phyloP scores from a whole-genome alignment of 208 protist genomes.

The Strigomonas culicis region DNA sequence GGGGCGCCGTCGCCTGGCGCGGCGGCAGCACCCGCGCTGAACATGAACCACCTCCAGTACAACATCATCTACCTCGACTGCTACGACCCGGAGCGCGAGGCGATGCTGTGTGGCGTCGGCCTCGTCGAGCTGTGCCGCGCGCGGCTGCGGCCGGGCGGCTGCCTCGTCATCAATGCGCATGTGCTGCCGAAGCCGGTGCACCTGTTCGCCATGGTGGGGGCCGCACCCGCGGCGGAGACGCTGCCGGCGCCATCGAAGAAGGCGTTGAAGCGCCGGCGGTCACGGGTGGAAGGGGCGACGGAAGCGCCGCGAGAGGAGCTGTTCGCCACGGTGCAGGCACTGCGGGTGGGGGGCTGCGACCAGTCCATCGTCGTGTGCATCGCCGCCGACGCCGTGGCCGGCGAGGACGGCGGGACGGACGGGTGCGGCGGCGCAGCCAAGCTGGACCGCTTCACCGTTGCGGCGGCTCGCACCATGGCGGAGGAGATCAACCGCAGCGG shows the following conservation, averaged over 20 bases:
- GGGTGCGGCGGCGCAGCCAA: neutral
- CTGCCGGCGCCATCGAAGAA: neutral
- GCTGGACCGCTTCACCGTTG: constrained; percentile 12
- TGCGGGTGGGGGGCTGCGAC: constrained; percentile 54
- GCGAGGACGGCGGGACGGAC: neutral
- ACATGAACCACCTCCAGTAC: constrained; percentile 25
- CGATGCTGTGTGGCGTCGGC: constrained; percentile 58
- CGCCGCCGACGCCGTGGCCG: constrained; percentile 1
- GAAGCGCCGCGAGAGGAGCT: neutral
- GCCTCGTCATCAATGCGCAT: constrained; percentile 76
- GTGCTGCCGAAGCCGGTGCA: constrained; percentile 33
- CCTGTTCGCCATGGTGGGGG: neutral
- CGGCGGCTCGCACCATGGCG: neutral
- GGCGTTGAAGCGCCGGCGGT: too few relatives aligned
- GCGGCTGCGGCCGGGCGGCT: constrained; percentile 48
- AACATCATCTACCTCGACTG: constrained; percentile 79
- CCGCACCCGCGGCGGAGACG: neutral
- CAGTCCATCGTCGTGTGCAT: constrained; percentile 64
- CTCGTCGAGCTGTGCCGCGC: constrained; percentile 50
- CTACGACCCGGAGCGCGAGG: constrained; percentile 68
- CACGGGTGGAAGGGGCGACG: too few relatives aligned
- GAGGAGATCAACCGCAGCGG: constrained; percentile 6
- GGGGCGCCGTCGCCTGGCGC: neutral
- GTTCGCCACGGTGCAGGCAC: constrained; percentile 65
- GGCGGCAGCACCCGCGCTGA: neutral